Conservation (phyloP, 805 yeast genomes). For the Saturnispora ahearnii region DNA sequence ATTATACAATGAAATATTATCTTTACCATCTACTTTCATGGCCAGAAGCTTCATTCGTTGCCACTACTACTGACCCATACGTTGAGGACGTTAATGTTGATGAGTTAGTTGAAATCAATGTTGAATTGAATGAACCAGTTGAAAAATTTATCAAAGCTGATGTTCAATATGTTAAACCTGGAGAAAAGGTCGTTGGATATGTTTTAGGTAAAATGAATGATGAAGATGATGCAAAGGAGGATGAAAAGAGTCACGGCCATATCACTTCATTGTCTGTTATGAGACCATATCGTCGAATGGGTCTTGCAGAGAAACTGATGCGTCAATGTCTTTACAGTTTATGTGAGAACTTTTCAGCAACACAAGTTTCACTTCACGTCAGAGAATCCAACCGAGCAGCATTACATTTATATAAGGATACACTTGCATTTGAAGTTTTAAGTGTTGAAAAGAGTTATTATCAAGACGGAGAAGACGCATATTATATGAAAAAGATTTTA, state of each 20-base stretch:
- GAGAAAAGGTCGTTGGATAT: constrained; percentile 89
- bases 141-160: constrained; percentile 18
- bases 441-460: constrained; percentile 83
- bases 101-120: constrained; percentile 14
- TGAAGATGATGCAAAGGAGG: constrained; percentile 51
- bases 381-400: constrained; percentile 93
- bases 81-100: constrained; percentile 16
- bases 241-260: constrained; percentile 73
- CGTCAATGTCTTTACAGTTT: constrained; percentile 67
- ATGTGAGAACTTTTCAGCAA: constrained; percentile 71
- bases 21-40: constrained; percentile 89
- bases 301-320: constrained; percentile 88
- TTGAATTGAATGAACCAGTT: constrained; percentile 1
- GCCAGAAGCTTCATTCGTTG: constrained; percentile 97
- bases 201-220: constrained; percentile 96
- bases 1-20: constrained; percentile 85
- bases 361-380: constrained; percentile 85
- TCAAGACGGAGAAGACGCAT: constrained; percentile 97
- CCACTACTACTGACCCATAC: constrained; percentile 61
- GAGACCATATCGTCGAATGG: constrained; percentile 93
- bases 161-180: constrained; percentile 47
- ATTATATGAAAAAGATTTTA: constrained; percentile 77
- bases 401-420: constrained; percentile 78
- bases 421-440: constrained; percentile 73
- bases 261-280: constrained; percentile 88